phyloP scores from a whole-genome alignment of 805 yeast species.

The Yarrowia hollandica region DNA sequence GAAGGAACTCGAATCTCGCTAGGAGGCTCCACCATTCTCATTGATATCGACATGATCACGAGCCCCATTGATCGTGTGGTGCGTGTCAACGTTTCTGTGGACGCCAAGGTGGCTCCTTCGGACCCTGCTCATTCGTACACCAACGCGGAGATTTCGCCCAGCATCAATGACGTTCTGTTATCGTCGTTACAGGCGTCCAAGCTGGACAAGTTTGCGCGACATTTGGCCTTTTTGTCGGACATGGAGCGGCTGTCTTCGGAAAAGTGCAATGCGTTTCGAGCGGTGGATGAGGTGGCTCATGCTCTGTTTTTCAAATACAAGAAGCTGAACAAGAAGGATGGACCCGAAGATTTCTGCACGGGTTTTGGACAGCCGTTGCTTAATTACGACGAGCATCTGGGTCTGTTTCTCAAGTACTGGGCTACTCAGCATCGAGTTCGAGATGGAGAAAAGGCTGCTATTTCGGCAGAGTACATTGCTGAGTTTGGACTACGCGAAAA shows the following conservation, averaged over 20 bases:
- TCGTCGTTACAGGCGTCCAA: slow-evolving; percentile 38
- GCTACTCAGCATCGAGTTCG: slow-evolving; percentile 28
- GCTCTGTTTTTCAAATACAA: slow-evolving; percentile 34
- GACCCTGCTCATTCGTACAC: slow-evolving; percentile 35
- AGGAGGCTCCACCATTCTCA: slow-evolving; percentile 44
- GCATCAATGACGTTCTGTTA: slow-evolving; percentile 37
- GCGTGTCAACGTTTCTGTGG: slow-evolving; percentile 38
- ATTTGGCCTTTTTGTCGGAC: slow-evolving; percentile 40
- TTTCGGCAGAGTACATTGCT: not conserved
- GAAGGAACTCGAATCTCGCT: slow-evolving; percentile 42
- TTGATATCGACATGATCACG: slow-evolving; percentile 40
- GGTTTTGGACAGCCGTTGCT: slow-evolving; percentile 39
- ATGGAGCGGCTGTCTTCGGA: slow-evolving; percentile 42
- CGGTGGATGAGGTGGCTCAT: slow-evolving; percentile 39
- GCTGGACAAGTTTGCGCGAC: slow-evolving; percentile 40
- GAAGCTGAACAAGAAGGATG: slow-evolving; percentile 29
- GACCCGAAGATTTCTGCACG: slow-evolving; percentile 8
- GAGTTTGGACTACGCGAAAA: slow-evolving; percentile 20
- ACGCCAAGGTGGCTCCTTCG: slow-evolving; percentile 34
- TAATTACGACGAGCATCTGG: slow-evolving; percentile 40
- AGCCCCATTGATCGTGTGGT: slow-evolving; percentile 33
- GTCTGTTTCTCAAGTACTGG: slow-evolving; percentile 42
- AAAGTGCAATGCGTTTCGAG: slow-evolving; percentile 42
- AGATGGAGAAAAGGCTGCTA: slow-evolving; percentile 18
- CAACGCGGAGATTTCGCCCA: slow-evolving; percentile 34